Conservation (phyloP, 1,284 basidiomycete species). For the Phenoliferia sp. region DNA sequence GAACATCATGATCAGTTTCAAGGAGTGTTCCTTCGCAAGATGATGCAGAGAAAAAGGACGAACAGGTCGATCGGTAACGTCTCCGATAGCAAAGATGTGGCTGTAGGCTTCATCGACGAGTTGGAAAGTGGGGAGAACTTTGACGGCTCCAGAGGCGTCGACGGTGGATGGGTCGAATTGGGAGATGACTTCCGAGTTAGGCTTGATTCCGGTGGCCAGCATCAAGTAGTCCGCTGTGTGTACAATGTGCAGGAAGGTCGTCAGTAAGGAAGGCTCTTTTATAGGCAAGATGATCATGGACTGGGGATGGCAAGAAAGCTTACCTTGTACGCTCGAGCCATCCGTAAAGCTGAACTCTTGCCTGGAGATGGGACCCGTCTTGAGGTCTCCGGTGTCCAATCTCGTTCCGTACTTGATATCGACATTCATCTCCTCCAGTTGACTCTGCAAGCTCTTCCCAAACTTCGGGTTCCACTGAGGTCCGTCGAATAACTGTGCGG, state of each 20-base stretch:
- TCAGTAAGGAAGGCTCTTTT: not conserved
- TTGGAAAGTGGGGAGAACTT: slow-evolving; percentile 36
- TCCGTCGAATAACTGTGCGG: slow-evolving; percentile 38
- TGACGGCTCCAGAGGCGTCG: slow-evolving; percentile 36
- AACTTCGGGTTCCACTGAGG: not conserved
- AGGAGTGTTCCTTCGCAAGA: not conserved
- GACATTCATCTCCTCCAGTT: not conserved
- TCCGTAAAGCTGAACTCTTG: not conserved
- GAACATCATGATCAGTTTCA: not conserved
- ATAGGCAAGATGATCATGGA: not conserved
- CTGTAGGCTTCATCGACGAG: not conserved
- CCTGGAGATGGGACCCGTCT: not conserved
- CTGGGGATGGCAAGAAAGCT: not conserved
- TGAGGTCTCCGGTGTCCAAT: not conserved
- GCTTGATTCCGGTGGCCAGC: slow-evolving; percentile 43
- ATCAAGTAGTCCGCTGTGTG: slow-evolving; percentile 44
- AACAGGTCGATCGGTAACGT: slow-evolving; percentile 22
- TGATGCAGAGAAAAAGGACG: not conserved
- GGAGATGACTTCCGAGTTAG: slow-evolving; percentile 41
- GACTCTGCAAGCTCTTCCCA: not conserved
- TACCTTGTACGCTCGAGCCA: not conserved
- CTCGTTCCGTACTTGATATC: not conserved
- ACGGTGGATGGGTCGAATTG: slow-evolving; percentile 40
- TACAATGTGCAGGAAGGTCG: not conserved
- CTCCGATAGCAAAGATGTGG: slow-evolving; percentile 34